Conservation (phyloP, 495 filamentous ascomycete species). For the Acidomyces sp. region DNA sequence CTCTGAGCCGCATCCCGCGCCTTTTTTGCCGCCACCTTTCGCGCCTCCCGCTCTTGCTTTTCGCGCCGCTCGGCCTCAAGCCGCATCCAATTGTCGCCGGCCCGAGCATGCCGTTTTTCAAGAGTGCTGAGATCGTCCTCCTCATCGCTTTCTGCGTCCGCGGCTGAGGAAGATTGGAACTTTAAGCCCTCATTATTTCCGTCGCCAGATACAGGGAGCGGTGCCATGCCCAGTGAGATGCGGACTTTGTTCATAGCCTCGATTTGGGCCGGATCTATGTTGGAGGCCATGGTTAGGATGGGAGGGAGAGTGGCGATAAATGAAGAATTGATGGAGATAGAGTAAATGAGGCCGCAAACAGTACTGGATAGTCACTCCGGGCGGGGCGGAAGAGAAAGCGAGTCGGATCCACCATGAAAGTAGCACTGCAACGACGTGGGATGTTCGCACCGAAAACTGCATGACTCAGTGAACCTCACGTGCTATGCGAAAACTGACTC, state of each 20-base stretch:
- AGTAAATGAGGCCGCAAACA: too few species aligned
- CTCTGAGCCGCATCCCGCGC: conserved; percentile 72
- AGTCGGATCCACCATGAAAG: neutral
- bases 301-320: neutral
- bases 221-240: conserved; percentile 75
- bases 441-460: neutral
- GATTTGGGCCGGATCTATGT: conserved; percentile 35
- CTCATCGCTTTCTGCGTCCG: conserved; percentile 39
- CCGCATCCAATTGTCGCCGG: conserved; percentile 60
- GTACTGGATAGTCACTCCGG: too few species aligned
- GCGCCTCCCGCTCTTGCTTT: conserved; percentile 64
- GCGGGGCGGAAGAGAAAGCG: too few species aligned
- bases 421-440: neutral
- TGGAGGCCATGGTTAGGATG: conserved; percentile 4
- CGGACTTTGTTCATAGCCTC: conserved; percentile 93
- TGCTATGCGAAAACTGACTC: neutral
- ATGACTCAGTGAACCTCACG: too few species aligned
- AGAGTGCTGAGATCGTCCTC: conserved; percentile 62
- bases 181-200: conserved; percentile 35
- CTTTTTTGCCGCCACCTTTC: conserved; percentile 68
- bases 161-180: conserved; percentile 44
- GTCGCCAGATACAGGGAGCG: conserved; percentile 64
- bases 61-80: conserved; percentile 47
- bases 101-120: conserved; percentile 64
- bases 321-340: neutral